Base-by-base conservation (phyloP, 768 basidiomycete genomes). In the Hypholoma fasciculare region DNA sequence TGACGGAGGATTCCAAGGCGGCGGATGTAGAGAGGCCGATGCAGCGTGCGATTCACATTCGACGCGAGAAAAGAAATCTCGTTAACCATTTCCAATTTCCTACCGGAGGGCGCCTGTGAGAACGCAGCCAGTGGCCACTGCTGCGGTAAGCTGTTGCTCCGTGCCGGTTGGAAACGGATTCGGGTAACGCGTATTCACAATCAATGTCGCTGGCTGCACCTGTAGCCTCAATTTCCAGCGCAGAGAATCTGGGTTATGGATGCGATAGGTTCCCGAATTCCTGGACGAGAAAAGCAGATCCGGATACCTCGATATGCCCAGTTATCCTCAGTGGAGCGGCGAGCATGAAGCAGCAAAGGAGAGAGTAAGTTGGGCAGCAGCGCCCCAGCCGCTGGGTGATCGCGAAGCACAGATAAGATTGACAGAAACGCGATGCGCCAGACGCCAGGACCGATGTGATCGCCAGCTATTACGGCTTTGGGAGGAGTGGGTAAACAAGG, bases 41-140 rank as follows among this genome's bases (percentile, higher is more conserved):
- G 56, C 57, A 53, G 56, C 59, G 62, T 63, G 58, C 40, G 62
- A 63, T 30, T 48, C 16, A 3, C 34, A 30, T 17, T 40, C 39
- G 36, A 55, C 19, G 20, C 39, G 49, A 49, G 55, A 39, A 53
- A 52, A 52, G 56, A 51, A 52, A 52, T 27, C 43, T 19, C 48
- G 14, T 37, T 46, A 44, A 23, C 37, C 19, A 17, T 23, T 52
- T 52, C 30, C 9, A 34, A 9, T 34, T 34, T 34, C 30, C 40
- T 46, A 20, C 52, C 52, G 54, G 54, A 47, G 54, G 26, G 34
- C 16, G 44, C 43, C 43, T 47, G 54, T 54, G 54, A 54, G 36
- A 54, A 37, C 16, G 9, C 30, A 34, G 30, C 9, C 30, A 34
- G 2, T 34, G 30, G 30, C 9, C 30, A 34, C 30, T 34, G 30